Conservation (phyloP, 1,139 yeast species). For the Scheffersomyces segobiensis region DNA sequence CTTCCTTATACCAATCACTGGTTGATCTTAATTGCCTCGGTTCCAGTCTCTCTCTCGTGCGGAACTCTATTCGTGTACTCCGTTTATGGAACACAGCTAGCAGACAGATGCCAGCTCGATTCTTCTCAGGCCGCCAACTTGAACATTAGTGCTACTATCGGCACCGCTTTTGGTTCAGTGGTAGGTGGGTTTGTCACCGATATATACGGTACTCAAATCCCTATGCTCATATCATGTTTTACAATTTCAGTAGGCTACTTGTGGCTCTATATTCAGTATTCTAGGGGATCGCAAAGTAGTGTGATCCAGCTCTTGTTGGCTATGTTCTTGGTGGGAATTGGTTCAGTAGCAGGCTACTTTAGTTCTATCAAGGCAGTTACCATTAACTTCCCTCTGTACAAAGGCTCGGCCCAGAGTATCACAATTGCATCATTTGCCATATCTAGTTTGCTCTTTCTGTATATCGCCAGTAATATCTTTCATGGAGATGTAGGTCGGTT, state of each 20-base stretch:
- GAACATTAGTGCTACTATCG: constrained; percentile 32
- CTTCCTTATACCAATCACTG: constrained; percentile 31
- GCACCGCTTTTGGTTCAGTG: constrained; percentile 34
- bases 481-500: constrained; percentile 24
- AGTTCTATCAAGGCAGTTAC: constrained; percentile 38
- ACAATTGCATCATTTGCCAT: constrained; percentile 43
- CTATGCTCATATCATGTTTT: constrained; percentile 28
- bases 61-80: constrained; percentile 38
- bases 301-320: constrained; percentile 21
- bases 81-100: constrained; percentile 34
- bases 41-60: constrained; percentile 34
- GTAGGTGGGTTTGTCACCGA: constrained; percentile 35
- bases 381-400: constrained; percentile 29
- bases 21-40: constrained; percentile 24
- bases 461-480: constrained; percentile 21
- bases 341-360: constrained; percentile 36
- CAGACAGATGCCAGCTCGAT: constrained; percentile 28
- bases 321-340: constrained; percentile 34
- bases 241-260: constrained; percentile 27
- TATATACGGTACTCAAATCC: constrained; percentile 34
- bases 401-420: constrained; percentile 37
- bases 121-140: constrained; percentile 31
- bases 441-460: constrained; percentile 30
- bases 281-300: constrained; percentile 17
- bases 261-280: constrained; percentile 25